Base-by-base conservation (phyloP, 768 basidiomycete genomes). In the Lactifluus echinatus region DNA sequence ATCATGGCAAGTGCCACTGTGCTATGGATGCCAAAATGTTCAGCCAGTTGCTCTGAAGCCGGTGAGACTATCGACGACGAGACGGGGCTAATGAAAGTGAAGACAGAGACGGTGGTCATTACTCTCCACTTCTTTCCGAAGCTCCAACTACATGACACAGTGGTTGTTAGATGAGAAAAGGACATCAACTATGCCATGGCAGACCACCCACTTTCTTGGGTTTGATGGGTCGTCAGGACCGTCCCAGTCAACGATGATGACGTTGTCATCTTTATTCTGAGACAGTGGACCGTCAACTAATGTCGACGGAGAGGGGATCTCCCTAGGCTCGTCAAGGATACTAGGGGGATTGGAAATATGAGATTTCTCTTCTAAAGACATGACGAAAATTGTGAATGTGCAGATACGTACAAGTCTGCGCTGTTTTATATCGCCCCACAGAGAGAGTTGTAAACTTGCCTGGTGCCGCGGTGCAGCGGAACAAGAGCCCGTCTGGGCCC, bases 61-160 rank as follows among this genome's bases (percentile, higher is more conserved):
- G 87, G 87, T 0, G 88, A 83, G 1, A 88, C 72, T 81, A 87
- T 87, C 3, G 85, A 79, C 4, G 88, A 90, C 0, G 86, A 81
- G 0, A 89, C 73, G 0, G 86, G 82, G 2, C 72, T 74, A 21
- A 85, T 83, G 64, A 85, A 84, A 0, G 84, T 84, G 64, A 84
- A 87, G 0, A 73, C 71, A 0, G 85, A 84, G 0, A 85, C 77
- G 19, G 84, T 73, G 14, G 76, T 59, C 0, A 80, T 84, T 0
- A 78, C 79, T 0, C 73, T 28, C 61, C 53, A 62, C 46, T 62
- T 62, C 53, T 50, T 26, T 24, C n/a, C 26, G 21, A 55, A 40
- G 31, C 4, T 37, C 57, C 61, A 62, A 51, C 61, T 62, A 19
- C 44, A 37, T 24, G 24, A 28, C 29, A 15, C 23, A n/a, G n/a